Base-by-base conservation (phyloP, 768 basidiomycete genomes). In the Lactarius deliciosus region DNA sequence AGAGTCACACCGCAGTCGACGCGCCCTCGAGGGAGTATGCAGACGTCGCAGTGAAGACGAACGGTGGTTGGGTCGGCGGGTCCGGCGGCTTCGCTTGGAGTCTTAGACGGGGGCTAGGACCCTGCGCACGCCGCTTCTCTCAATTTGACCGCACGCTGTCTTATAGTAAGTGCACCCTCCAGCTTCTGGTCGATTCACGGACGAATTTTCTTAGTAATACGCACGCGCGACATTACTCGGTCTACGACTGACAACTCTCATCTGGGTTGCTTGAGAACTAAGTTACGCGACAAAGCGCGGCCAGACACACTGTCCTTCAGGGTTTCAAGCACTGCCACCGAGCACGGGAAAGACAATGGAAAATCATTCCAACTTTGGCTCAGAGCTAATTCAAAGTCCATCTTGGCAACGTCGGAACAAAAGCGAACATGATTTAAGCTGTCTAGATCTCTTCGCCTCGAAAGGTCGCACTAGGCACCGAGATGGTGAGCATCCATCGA, bases 1-100 rank as follows among this genome's bases (percentile, higher is more conserved):
- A 88, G 32, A n/a, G n/a, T n/a, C 83, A 84, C 1, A 88, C 79
- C 0, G 80, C 83, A 22, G 77, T 63, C 54, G 80, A 81, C 2
- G 89, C 77, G 7, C 92, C 88, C 1, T 79, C 82, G 10, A 92
- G 80, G 4, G 89, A 88, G 73, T 81, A 82, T 0, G 82, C 82
- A 18, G 90, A 91, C 2, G 85, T 90, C 22, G 78, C 71, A 0
- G 85, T 88, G 72, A 88, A 86, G 13, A 84, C n/a, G n/a, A n/a
- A n/a, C n/a, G n/a, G n/a, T 10, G 65, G 8, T 16, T 25, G n/a
- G n/a, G 45, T 25, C 28, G 54, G 40, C 20, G 36, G 40, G 40
- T 40, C 5, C 4, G 32, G 32, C 32, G 41, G 18, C 41, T 18
- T 16, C 16, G 41, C 41, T 16, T 7, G 32, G 8, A 7, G 32